Percentiles rank a stretch among this genome's conserved stretches.
Conservation (phyloP, 805 yeast genomes). For the Metschnikowia corniflorae region DNA sequence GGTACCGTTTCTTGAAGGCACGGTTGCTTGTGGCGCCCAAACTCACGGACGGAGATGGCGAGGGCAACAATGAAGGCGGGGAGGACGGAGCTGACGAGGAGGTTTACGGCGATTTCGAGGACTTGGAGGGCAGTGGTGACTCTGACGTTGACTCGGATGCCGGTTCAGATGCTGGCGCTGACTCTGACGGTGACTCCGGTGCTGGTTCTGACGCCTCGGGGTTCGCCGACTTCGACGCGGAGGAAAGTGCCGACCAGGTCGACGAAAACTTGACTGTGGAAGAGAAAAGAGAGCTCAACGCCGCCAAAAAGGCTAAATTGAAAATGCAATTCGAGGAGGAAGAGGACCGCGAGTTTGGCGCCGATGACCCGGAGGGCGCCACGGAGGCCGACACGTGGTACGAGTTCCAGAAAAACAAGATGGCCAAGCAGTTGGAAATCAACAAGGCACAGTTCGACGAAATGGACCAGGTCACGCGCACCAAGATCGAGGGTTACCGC, state of each 20-base stretch:
- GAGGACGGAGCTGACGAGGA: conserved; percentile 42
- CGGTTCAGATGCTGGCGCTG: conserved; percentile 23
- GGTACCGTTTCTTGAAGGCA: conserved; percentile 39
- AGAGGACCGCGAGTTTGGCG: conserved; percentile 61
- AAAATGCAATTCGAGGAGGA: conserved; percentile 87
- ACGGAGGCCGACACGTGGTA: conserved; percentile 93
- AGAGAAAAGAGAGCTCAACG: conserved; percentile 74
- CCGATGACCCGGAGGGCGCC: conserved; percentile 71
- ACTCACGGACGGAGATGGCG: conserved; percentile 27
- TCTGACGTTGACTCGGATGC: conserved; percentile 28
- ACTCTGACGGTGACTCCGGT: conserved; percentile 11
- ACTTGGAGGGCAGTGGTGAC: conserved; percentile 30
- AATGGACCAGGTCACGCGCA: conserved; percentile 73
- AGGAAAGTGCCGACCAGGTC: conserved; percentile 40
- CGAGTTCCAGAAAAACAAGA: conserved; percentile 93
- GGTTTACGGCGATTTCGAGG: conserved; percentile 39
- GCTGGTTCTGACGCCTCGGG: conserved; percentile 46
- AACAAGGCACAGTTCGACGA: conserved; percentile 74
- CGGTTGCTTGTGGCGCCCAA: conserved; percentile 57
- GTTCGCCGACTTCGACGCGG: conserved; percentile 51
- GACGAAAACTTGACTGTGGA: conserved; percentile 53
- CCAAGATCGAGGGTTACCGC: conserved; percentile 82
- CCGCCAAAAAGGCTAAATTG: conserved; percentile 84
- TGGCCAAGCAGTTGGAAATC: conserved; percentile 93
- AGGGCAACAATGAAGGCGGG: conserved; percentile 20